Percentiles rank a stretch among this genome's conserved stretches.
Evolutionary conservation across 257 asterid species (phyloP).

Genomic region (Nicotiana noctiflora): DNA sequence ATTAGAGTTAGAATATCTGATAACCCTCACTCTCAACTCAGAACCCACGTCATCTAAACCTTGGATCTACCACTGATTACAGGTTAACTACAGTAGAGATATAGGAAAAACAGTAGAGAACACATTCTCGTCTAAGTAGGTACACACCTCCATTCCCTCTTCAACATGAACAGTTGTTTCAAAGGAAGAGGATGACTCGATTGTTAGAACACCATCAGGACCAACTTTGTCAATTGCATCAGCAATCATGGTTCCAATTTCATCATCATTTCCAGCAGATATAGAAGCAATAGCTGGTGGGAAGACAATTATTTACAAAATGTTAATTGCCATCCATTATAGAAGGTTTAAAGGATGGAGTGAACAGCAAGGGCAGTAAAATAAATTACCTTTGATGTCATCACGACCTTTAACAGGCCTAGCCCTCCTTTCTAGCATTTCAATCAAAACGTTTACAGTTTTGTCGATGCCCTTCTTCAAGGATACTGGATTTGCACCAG

Average conservation of each 20-base stretch:
- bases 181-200: slow-evolving; percentile 94
- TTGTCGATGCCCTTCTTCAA: slow-evolving; percentile 88
- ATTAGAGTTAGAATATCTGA: neutral
- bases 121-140: neutral
- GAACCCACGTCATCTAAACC: neutral
- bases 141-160: slow-evolving; percentile 94
- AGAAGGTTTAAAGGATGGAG: neutral
- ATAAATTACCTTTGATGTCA: slow-evolving; percentile 68
- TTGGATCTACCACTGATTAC: neutral
- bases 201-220: slow-evolving; percentile 97
- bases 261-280: slow-evolving; percentile 90
- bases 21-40: neutral
- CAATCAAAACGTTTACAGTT: slow-evolving; percentile 60
- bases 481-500: slow-evolving; percentile 94
- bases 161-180: slow-evolving; percentile 94
- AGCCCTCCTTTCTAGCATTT: slow-evolving; percentile 71
- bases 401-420: slow-evolving; percentile 91
- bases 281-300: slow-evolving; percentile 77
- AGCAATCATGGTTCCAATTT: slow-evolving; percentile 80
- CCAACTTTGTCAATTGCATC: slow-evolving; percentile 98
- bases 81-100: neutral
- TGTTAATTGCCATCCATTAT: neutral
- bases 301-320: neutral
- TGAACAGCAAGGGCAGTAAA: neutral
- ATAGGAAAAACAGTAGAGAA: neutral